Evolutionary conservation across 495 filamentous ascomycete genomes (phyloP).

Genomic region (Cercophora samala): DNA sequence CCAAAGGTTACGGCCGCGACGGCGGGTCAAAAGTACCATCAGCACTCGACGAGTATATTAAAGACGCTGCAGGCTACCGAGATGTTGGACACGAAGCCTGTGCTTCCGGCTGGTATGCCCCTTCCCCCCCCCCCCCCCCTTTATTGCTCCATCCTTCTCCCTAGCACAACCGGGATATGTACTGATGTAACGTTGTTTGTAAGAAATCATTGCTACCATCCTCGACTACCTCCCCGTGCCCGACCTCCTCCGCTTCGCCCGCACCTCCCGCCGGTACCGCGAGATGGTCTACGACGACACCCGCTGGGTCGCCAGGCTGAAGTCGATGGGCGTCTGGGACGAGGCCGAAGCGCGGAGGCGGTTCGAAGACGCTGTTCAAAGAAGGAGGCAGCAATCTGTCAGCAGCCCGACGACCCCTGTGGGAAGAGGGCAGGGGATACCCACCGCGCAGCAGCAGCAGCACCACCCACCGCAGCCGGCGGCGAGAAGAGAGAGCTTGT

Average conservation of each 20-base stretch:
- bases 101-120: conserved; percentile 71
- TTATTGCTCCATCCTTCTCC: neutral
- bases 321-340: conserved; percentile 88
- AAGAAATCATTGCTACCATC: conserved; percentile 85
- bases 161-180: neutral
- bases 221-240: conserved; percentile 82
- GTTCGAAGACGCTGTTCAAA: conserved; percentile 67
- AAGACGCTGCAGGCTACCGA: conserved; percentile 70
- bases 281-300: conserved; percentile 99
- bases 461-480: conserved; percentile 17
- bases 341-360: conserved; percentile 78
- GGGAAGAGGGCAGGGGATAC: neutral
- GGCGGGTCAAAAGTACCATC: neutral
- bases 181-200: neutral
- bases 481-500: conserved; percentile 44
- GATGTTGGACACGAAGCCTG: conserved; percentile 69
- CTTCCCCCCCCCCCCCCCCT: neutral
- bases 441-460: neutral
- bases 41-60: conserved; percentile 52
- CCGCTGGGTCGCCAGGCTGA: conserved; percentile 82
- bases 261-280: conserved; percentile 79
- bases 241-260: conserved; percentile 83
- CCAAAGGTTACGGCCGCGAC: neutral
- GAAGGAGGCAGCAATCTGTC: conserved; percentile 53
- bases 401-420: conserved; percentile 23